Evolutionary conservation across 169 alveolate species (phyloP).

Genomic region (Plasmodium sp.): DNA sequence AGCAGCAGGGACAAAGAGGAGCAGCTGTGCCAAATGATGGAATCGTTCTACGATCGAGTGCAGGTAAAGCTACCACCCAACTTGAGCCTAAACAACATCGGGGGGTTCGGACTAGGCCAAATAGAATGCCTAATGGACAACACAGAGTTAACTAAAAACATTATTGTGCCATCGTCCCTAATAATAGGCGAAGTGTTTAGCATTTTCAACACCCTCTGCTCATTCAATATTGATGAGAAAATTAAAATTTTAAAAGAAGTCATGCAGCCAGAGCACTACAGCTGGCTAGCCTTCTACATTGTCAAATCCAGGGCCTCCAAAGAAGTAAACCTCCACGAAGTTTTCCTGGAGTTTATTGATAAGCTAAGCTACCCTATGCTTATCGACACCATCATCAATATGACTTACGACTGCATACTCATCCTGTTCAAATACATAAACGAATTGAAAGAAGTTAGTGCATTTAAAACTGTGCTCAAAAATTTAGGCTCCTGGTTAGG

Average conservation of each 20-base stretch:
- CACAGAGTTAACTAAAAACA: constrained; percentile 70
- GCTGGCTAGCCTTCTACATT: constrained; percentile 91
- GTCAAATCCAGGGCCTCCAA: constrained; percentile 92
- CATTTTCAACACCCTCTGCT: constrained; percentile 82
- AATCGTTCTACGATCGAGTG: constrained; percentile 38
- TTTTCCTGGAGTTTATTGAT: constrained; percentile 88
- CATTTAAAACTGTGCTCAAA: constrained; percentile 90
- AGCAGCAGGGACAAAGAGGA: constrained; percentile 18
- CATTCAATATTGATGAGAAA: constrained; percentile 81
- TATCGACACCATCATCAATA: constrained; percentile 82
- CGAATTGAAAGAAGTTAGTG: constrained; percentile 86
- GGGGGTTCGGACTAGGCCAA: constrained; percentile 81
- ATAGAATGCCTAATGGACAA: constrained; percentile 82
- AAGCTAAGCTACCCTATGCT: constrained; percentile 86
- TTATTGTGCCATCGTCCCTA: constrained; percentile 77
- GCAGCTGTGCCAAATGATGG: constrained; percentile 6
- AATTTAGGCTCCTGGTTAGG: constrained; percentile 94
- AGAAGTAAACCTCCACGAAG: constrained; percentile 91
- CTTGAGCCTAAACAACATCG: constrained; percentile 26
- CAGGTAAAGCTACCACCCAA: constrained; percentile 45
- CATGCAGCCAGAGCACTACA: constrained; percentile 85
- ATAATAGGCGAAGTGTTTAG: constrained; percentile 82
- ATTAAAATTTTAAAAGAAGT: constrained; percentile 83
- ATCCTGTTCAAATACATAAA: constrained; percentile 85
- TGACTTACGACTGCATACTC: constrained; percentile 90